These are phyloP conservation scores for Jamesozyma hellenica DNA, from an alignment of 805 yeast species.

Conservation along the genomic window DNA sequence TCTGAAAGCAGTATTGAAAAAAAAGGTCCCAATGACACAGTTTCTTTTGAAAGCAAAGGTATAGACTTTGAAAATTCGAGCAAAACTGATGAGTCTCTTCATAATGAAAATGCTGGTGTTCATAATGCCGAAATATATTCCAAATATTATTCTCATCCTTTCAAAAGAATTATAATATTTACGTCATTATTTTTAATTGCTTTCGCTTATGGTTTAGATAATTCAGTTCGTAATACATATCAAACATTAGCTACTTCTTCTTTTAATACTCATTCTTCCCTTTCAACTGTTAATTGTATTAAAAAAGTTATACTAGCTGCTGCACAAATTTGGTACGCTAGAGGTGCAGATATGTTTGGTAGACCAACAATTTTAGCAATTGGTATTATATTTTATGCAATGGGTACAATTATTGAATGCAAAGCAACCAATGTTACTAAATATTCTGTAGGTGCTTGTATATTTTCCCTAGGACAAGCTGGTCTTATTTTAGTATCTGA, in stretches of 20 bases:
- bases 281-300: slow-evolving; percentile 43
- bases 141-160: slow-evolving; percentile 50
- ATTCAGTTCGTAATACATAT: slow-evolving; percentile 34
- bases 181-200: slow-evolving; percentile 43
- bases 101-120: slow-evolving; percentile 35
- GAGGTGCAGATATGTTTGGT: slow-evolving; percentile 48
- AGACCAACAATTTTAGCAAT: slow-evolving; percentile 38
- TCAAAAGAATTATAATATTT: slow-evolving; percentile 38
- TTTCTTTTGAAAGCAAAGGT: too few relatives aligned
- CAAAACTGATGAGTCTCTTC: too few relatives aligned
- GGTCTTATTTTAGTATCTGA: slow-evolving; percentile 47
- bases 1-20: too few relatives aligned
- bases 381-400: slow-evolving; percentile 37
- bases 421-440: slow-evolving; percentile 40
- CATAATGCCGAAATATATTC: slow-evolving; percentile 46
- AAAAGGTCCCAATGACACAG: too few relatives aligned
- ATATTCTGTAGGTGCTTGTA: slow-evolving; percentile 47
- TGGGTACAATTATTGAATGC: slow-evolving; percentile 46
- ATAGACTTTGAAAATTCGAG: too few relatives aligned
- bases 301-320: slow-evolving; percentile 47
- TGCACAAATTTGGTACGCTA: slow-evolving; percentile 44
- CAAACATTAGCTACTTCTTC: slow-evolving; percentile 42
- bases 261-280: slow-evolving; percentile 38
- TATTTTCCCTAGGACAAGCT: slow-evolving; percentile 40
- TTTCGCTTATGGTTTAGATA: slow-evolving; percentile 51